Conservation (phyloP, 1,139 yeast genomes). For the Diutina neorugosa region DNA sequence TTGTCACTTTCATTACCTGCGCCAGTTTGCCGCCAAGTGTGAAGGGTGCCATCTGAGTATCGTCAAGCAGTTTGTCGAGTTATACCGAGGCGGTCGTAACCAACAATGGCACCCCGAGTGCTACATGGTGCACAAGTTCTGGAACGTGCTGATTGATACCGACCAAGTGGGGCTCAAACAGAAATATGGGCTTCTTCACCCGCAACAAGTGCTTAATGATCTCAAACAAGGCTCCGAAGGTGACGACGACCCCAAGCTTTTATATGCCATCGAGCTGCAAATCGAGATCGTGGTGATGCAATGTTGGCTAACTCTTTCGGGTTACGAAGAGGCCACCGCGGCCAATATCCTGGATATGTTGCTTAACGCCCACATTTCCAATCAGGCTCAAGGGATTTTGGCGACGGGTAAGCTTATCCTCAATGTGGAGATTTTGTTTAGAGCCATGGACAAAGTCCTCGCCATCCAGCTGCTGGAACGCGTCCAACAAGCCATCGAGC, state of each 20-base stretch:
- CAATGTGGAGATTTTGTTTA: constrained; percentile 65
- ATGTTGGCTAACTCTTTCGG: constrained; percentile 82
- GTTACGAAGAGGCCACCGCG: constrained; percentile 89
- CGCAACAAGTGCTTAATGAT: neutral
- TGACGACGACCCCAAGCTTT: constrained; percentile 31
- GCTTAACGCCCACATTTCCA: constrained; percentile 68
- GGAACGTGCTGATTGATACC: constrained; percentile 80
- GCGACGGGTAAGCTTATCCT: constrained; percentile 67
- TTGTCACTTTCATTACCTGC: constrained; percentile 87
- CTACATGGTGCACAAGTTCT: constrained; percentile 92
- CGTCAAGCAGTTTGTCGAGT: constrained; percentile 86
- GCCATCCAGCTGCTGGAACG: constrained; percentile 5
- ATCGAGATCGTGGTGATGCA: constrained; percentile 62
- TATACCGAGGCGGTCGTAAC: constrained; percentile 82
- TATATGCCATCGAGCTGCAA: constrained; percentile 47
- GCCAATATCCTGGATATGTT: constrained; percentile 88
- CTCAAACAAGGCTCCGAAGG: neutral
- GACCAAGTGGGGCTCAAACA: constrained; percentile 37
- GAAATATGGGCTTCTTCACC: neutral
- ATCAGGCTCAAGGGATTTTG: constrained; percentile 56
- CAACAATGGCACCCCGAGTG: constrained; percentile 99
- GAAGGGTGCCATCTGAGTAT: constrained; percentile 91
- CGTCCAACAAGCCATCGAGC: constrained; percentile 5
- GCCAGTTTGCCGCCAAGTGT: constrained; percentile 75
- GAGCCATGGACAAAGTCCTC: constrained; percentile 51